A percentile compares a stretch with the other conserved stretches of the same genome.
These are phyloP conservation scores for Vigna unguiculata DNA, from an alignment of 306 rosid species.

Conservation along the genomic window DNA sequence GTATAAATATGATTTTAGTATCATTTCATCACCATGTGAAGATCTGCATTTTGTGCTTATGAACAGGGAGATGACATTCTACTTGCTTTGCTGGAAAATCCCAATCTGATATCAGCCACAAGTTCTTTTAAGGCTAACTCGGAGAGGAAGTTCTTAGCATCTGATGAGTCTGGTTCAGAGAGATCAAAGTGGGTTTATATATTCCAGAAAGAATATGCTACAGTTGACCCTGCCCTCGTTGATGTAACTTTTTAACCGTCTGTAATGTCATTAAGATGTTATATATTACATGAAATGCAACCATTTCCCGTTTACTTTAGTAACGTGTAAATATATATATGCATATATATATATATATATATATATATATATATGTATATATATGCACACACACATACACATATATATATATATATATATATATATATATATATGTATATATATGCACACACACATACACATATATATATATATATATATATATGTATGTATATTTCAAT, in stretches of 20 bases:
- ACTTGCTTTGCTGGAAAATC: constrained; percentile 67
- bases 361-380: no score
- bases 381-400: no score
- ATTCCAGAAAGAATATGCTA: constrained; percentile 90
- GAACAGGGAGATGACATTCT: constrained; percentile 65
- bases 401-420: no score
- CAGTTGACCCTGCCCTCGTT: constrained; percentile 73
- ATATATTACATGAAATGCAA: constrained; percentile 4
- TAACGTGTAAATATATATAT: not conserved
- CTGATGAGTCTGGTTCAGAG: constrained; percentile 53
- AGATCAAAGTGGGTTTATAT: constrained; percentile 72
- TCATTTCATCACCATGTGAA: not conserved
- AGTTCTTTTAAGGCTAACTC: constrained; percentile 64
- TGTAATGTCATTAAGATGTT: constrained; percentile 8
- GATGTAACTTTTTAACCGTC: constrained; percentile 51
- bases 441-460: no score
- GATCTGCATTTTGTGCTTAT: constrained; percentile 33
- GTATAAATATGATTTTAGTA: constrained; percentile 17
- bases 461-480: no score
- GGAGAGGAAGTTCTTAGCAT: constrained; percentile 57
- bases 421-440: no score
- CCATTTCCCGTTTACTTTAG: not conserved
- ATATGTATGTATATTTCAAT: no score
- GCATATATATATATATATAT: no score
- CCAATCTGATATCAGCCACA: constrained; percentile 58